Percentiles rank a stretch among this genome's conserved stretches.
Conservation (phyloP, 1,284 basidiomycete species). For the Cryptococcus sp. region DNA sequence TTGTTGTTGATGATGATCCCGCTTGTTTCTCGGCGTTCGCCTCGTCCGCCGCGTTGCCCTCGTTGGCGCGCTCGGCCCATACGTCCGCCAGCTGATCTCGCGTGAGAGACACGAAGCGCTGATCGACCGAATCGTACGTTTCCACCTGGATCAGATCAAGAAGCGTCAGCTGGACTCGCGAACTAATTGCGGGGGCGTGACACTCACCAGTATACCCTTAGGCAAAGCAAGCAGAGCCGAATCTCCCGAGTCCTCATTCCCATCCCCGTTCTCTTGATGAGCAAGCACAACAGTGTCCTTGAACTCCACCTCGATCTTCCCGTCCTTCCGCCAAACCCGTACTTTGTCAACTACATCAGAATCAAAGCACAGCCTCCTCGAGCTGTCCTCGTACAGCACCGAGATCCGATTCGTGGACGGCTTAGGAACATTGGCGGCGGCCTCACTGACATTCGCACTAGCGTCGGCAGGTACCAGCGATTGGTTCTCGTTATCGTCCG, state of each 20-base stretch:
- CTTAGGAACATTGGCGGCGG: not conserved
- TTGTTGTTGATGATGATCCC: not conserved
- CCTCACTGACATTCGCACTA: not conserved
- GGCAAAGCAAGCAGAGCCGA: conserved; percentile 24
- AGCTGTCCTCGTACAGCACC: conserved; percentile 82
- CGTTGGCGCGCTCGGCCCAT: conserved; percentile 14
- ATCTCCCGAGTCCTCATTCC: conserved; percentile 16
- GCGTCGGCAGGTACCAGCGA: conserved; percentile 1
- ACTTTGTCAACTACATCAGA: conserved; percentile 81
- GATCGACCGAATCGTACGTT: conserved; percentile 45
- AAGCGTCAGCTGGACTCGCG: conserved; percentile 1
- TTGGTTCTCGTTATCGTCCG: conserved; percentile 18
- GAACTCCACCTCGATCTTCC: conserved; percentile 79
- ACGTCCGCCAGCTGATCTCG: conserved; percentile 36
- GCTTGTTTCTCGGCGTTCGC: conserved; percentile 7
- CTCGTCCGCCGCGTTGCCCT: conserved; percentile 12
- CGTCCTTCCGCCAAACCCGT: conserved; percentile 76
- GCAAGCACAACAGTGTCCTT: conserved; percentile 59
- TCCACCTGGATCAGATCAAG: conserved; percentile 40
- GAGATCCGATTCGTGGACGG: conserved; percentile 28
- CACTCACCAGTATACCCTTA: conserved; percentile 53
- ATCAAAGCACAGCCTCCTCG: conserved; percentile 82
- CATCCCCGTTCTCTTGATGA: conserved; percentile 8
- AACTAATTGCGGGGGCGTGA: not conserved
- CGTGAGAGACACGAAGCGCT: conserved; percentile 43